Evolutionary conservation across 2,329 filamentous ascomycete genomes (phyloP).

Genomic region (Exophiala xenobiotica): DNA sequence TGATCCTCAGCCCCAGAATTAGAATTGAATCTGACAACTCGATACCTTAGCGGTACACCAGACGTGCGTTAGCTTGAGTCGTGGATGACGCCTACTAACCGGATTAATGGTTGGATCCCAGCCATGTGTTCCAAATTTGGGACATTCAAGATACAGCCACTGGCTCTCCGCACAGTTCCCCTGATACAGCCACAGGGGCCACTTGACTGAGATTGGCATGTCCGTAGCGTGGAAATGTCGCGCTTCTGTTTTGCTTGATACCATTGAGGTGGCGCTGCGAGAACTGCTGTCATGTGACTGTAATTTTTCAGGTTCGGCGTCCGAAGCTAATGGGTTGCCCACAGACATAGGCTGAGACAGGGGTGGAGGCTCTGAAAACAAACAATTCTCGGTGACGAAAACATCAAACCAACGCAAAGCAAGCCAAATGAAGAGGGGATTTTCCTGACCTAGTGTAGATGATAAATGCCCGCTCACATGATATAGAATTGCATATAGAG

Average conservation of each 20-base stretch:
- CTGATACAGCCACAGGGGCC: constrained; percentile 23
- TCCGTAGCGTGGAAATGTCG: constrained; percentile 19
- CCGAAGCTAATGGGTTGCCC: constrained; percentile 3
- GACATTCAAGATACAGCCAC: constrained; percentile 13
- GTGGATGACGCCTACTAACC: constrained; percentile 4
- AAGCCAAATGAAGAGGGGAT: too few relatives aligned
- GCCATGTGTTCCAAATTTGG: constrained; percentile 16
- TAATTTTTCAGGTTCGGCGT: background rate
- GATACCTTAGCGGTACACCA: constrained; percentile 16
- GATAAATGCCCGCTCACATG: too few relatives aligned
- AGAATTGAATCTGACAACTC: constrained; percentile 7
- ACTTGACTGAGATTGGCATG: constrained; percentile 24
- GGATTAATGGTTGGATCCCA: background rate
- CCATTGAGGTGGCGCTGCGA: background rate
- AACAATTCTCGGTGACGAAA: background rate
- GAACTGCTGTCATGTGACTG: background rate
- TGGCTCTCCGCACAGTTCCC: constrained; percentile 16
- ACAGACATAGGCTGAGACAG: background rate
- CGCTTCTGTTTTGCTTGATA: background rate
- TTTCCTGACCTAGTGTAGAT: too few relatives aligned
- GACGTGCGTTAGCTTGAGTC: constrained; percentile 7
- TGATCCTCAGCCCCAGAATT: constrained; percentile 2
- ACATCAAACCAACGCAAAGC: too few relatives aligned
- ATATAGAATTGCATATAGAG: too few relatives aligned
- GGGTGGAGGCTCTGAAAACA: background rate